phyloP scores from a whole-genome alignment of 192 early-diverging fungal genomes.

The Podila horticola region DNA sequence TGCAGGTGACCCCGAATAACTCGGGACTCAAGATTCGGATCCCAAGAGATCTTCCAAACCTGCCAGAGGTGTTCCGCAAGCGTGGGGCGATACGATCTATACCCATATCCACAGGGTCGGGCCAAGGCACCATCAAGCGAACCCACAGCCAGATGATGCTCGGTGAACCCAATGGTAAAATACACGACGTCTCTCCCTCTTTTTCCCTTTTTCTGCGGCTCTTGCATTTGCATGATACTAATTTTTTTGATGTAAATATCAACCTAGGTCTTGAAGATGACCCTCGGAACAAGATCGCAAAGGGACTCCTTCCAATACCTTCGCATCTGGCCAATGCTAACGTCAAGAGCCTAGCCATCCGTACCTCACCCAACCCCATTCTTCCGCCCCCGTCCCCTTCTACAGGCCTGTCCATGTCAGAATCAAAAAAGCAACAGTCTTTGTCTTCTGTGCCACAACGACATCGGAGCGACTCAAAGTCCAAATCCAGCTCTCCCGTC shows the following conservation, averaged over 20 bases:
- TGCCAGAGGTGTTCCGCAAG: constrained; percentile 43
- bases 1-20: neutral
- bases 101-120: neutral
- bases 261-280: neutral
- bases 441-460: neutral
- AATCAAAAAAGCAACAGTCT: neutral
- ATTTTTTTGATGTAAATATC: no score
- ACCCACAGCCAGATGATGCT: constrained; percentile 33
- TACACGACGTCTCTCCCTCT: neutral
- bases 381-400: neutral
- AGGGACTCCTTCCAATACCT: constrained; percentile 14
- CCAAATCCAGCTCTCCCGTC: neutral
- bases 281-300: constrained; percentile 18
- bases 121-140: constrained; percentile 16
- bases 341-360: constrained; percentile 41
- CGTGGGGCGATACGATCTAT: constrained; percentile 27
- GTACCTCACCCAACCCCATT: neutral
- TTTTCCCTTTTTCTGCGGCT: no score
- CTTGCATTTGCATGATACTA: no score
- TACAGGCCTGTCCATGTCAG: neutral
- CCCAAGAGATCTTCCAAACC: constrained; percentile 34
- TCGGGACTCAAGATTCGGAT: constrained; percentile 34
- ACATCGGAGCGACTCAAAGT: neutral
- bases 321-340: constrained; percentile 26
- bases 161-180: constrained; percentile 10